A percentile compares a stretch with the other conserved stretches of the same genome.
phyloP scores from a whole-genome alignment of 2,329 filamentous ascomycete species.

The Ascochyta viciae-villosae region DNA sequence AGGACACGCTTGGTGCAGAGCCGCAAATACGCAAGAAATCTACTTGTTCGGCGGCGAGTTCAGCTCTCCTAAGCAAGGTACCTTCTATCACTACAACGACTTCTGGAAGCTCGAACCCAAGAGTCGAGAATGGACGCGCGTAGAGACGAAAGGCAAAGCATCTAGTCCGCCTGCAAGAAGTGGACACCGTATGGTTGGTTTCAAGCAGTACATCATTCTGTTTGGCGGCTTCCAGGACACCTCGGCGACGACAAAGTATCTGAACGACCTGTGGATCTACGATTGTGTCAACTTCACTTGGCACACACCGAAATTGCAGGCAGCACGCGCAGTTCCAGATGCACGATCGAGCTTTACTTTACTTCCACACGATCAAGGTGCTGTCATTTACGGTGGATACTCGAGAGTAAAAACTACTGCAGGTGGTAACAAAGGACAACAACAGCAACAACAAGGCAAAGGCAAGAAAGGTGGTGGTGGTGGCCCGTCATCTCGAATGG shows the following conservation, averaged over 20 bases:
- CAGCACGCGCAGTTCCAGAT: constrained; percentile 86
- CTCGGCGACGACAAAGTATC: constrained; percentile 90
- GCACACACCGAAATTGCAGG: constrained; percentile 77
- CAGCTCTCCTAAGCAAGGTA: constrained; percentile 94
- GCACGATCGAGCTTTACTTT: constrained; percentile 90
- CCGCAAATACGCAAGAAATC: constrained; percentile 81
- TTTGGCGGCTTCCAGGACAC: constrained; percentile 99
- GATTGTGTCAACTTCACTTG: constrained; percentile 88
- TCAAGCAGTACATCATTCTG: constrained; percentile 93
- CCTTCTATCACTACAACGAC: constrained; percentile 99
- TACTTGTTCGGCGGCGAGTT: constrained; percentile 98
- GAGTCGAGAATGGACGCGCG: constrained; percentile 85
- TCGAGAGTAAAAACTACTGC: constrained; percentile 78
- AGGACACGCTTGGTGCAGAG: constrained; percentile 93
- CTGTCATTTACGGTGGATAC: constrained; percentile 91
- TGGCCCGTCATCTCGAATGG: constrained; percentile 69
- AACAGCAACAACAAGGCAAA: constrained; percentile 53
- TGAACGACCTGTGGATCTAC: constrained; percentile 94
- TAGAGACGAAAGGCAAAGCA: constrained; percentile 82
- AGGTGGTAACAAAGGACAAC: constrained; percentile 68
- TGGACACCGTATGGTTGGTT: constrained; percentile 95
- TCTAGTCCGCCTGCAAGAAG: constrained; percentile 83
- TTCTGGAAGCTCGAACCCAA: constrained; percentile 92
- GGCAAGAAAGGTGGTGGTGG: constrained; percentile 58
- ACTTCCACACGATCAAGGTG: constrained; percentile 87